These are phyloP conservation scores for Cladobotryum protrusum DNA, from an alignment of 2,329 filamentous ascomycete species.

Conservation along the genomic window DNA sequence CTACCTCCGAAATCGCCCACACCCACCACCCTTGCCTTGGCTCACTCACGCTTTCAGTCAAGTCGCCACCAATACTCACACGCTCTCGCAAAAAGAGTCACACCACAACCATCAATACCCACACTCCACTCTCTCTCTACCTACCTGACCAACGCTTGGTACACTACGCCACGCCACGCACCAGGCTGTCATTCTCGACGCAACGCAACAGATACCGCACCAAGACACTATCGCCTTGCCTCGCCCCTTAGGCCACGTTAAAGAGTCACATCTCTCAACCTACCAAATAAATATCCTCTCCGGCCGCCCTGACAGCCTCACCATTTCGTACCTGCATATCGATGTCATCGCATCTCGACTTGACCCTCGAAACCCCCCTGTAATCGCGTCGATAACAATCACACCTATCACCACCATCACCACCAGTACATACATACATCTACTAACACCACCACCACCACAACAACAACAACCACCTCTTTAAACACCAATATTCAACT, in stretches of 20 bases:
- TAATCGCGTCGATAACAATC: constrained; percentile 10
- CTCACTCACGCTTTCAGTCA: constrained; percentile 28
- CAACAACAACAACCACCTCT: constrained; percentile 3
- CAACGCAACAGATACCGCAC: background rate
- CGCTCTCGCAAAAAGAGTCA: constrained; percentile 29
- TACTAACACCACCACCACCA: constrained; percentile 4
- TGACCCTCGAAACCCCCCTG: constrained; percentile 7
- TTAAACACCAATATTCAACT: background rate
- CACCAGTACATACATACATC: background rate
- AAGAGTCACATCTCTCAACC: constrained; percentile 27
- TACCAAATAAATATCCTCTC: constrained; percentile 25
- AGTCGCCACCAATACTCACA: constrained; percentile 34
- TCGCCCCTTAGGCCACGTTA: constrained; percentile 29
- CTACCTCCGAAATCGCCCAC: constrained; percentile 34
- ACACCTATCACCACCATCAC: constrained; percentile 8
- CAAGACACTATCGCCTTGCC: constrained; percentile 14
- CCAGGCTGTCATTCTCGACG: constrained; percentile 17
- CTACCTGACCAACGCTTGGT: constrained; percentile 2
- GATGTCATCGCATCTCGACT: constrained; percentile 6
- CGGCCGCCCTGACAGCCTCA: constrained; percentile 15
- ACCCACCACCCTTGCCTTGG: constrained; percentile 10
- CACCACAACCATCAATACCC: constrained; percentile 22
- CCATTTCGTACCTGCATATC: constrained; percentile 27
- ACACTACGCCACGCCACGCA: constrained; percentile 16
- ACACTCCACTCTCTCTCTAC: constrained; percentile 12